Percentiles rank a stretch among this genome's conserved stretches.
These are phyloP conservation scores for Penicillium bovifimosum DNA, from an alignment of 495 filamentous ascomycete species.

Conservation along the genomic window DNA sequence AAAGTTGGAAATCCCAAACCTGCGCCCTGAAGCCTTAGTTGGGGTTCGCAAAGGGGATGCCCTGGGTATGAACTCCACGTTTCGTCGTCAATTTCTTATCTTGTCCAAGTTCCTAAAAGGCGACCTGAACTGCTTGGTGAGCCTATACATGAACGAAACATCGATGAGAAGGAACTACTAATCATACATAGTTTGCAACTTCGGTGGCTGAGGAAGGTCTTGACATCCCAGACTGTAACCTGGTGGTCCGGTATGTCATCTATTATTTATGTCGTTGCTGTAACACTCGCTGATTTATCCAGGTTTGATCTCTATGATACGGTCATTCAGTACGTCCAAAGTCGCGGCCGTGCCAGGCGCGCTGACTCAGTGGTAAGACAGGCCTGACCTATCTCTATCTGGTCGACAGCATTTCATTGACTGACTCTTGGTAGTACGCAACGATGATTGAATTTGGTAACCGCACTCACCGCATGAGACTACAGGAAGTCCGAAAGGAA, in stretches of 20 bases:
- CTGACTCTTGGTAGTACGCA: constrained; percentile 49
- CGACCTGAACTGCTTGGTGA: constrained; percentile 72
- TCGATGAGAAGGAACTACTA: not conserved
- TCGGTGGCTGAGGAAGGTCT: constrained; percentile 93
- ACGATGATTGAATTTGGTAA: constrained; percentile 77
- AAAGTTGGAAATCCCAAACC: constrained; percentile 48
- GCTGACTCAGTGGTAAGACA: constrained; percentile 51
- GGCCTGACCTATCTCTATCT: not conserved
- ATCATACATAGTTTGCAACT: constrained; percentile 59
- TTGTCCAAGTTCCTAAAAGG: constrained; percentile 74
- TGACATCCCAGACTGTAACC: constrained; percentile 92
- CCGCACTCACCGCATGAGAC: constrained; percentile 44
- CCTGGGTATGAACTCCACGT: constrained; percentile 56
- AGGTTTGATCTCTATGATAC: constrained; percentile 87
- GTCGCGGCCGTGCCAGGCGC: constrained; percentile 81
- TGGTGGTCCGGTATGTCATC: constrained; percentile 58
- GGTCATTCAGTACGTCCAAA: constrained; percentile 94
- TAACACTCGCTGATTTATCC: not conserved
- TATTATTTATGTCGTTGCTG: not conserved
- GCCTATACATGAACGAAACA: not conserved
- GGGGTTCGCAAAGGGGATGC: constrained; percentile 46
- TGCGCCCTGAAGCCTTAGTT: constrained; percentile 64
- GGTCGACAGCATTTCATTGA: not conserved
- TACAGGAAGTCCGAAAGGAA: constrained; percentile 52
- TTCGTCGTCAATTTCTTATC: constrained; percentile 69